Percentiles rank a stretch among this genome's conserved stretches.
These are phyloP conservation scores for Phytomonas sp. DNA, from an alignment of 208 protist genomes.

Conservation along the genomic window DNA sequence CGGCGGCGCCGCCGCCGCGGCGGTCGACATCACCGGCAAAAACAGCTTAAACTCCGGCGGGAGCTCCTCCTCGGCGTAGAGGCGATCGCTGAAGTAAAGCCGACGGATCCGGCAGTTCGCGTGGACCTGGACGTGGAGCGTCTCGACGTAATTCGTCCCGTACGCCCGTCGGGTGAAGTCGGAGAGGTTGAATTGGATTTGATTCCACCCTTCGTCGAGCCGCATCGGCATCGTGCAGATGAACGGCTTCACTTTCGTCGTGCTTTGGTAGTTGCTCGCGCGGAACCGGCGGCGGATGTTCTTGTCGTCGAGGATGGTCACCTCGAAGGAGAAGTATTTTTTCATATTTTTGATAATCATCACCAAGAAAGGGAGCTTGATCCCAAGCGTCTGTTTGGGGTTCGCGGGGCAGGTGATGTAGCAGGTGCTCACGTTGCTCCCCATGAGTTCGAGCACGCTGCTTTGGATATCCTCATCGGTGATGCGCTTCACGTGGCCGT, in stretches of 20 bases:
- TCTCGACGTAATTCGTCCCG: slow-evolving; percentile 99
- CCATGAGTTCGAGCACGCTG: slow-evolving; percentile 97
- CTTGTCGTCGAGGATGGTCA: slow-evolving; percentile 99
- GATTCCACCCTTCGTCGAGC: slow-evolving; percentile 99
- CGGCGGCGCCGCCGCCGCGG: slow-evolving; percentile 4
- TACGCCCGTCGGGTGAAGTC: slow-evolving; percentile 99
- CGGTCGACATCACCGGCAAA: slow-evolving; percentile 88
- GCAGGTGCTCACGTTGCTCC: slow-evolving; percentile 97
- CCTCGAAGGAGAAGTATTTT: slow-evolving; percentile 99
- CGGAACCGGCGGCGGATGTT: slow-evolving; percentile 97
- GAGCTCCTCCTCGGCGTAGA: slow-evolving; percentile 99
- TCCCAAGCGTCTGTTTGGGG: slow-evolving; percentile 96
- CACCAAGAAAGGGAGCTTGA: slow-evolving; percentile 99
- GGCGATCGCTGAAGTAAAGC: slow-evolving; percentile 98
- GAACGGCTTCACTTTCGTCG: slow-evolving; percentile 98
- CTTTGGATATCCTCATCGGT: slow-evolving; percentile 99
- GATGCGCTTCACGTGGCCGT: slow-evolving; percentile 98
- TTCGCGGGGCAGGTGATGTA: slow-evolving; percentile 97
- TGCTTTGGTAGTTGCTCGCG: slow-evolving; percentile 98
- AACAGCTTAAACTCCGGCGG: slow-evolving; percentile 99
- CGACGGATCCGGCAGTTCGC: slow-evolving; percentile 98
- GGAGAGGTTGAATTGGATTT: slow-evolving; percentile 99
- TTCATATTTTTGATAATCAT: slow-evolving; percentile 99
- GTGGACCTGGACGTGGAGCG: slow-evolving; percentile 96
- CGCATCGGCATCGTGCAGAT: slow-evolving; percentile 99